These are phyloP conservation scores for Syzygium aqueum DNA, from an alignment of 345 rosid genomes.

Conservation along the genomic window DNA sequence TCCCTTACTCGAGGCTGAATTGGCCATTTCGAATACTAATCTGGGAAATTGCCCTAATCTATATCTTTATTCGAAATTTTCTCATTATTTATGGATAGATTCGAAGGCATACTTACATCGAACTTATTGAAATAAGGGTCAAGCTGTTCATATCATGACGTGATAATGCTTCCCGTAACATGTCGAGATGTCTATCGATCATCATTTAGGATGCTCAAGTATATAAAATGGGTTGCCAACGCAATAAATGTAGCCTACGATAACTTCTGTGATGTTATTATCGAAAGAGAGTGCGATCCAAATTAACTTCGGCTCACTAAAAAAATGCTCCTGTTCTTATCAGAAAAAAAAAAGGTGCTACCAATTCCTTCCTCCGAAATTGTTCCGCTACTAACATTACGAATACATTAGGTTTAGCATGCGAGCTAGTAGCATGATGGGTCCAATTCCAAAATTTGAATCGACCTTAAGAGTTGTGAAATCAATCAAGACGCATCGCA, in stretches of 20 bases:
- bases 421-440: neutral
- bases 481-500: neutral
- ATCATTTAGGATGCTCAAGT: neutral
- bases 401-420: neutral
- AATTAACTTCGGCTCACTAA: neutral
- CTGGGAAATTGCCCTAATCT: accelerated
- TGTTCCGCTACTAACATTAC: neutral
- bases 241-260: neutral
- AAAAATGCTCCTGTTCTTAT: neutral
- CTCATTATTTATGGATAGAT: neutral
- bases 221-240: neutral
- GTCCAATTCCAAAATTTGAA: neutral
- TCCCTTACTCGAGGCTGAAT: neutral
- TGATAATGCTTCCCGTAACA: no score
- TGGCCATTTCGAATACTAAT: neutral
- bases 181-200: neutral
- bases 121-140: neutral
- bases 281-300: neutral
- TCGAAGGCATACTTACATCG: neutral
- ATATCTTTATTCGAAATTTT: neutral
- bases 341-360: neutral
- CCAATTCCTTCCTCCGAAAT: neutral
- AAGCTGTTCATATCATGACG: no score
- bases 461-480: neutral
- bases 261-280: neutral